Conservation (phyloP, 331 rosid species). For the Malus hybrid region DNA sequence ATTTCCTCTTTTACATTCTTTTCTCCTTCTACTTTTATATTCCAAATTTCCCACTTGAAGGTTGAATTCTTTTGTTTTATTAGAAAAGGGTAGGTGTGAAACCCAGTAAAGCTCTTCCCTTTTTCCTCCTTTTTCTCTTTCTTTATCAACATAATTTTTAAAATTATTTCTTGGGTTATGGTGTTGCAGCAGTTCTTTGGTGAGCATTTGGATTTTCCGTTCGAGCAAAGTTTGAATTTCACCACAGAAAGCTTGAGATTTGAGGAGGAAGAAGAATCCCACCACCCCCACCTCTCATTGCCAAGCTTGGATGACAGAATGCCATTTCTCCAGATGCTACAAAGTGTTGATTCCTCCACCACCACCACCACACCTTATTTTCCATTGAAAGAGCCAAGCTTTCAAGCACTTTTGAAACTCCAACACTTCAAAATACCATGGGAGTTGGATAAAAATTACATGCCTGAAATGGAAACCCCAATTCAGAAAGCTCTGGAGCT, state of each 20-base stretch:
- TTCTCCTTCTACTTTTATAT: constrained; percentile 20
- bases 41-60: constrained; percentile 5
- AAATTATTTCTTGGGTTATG: not conserved
- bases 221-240: constrained; percentile 38
- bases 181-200: constrained; percentile 50
- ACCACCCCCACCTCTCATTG: constrained; percentile 6
- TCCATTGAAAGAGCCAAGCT: constrained; percentile 58
- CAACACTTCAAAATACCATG: constrained; percentile 55
- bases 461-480: constrained; percentile 38
- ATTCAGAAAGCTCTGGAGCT: constrained; percentile 32
- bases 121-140: not conserved
- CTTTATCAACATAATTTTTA: not conserved
- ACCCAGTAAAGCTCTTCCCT: constrained; percentile 7
- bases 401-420: constrained; percentile 60
- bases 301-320: constrained; percentile 54
- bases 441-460: constrained; percentile 13
- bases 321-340: constrained; percentile 89
- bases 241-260: constrained; percentile 25
- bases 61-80: constrained; percentile 9
- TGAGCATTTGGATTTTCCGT: constrained; percentile 40
- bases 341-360: constrained; percentile 41
- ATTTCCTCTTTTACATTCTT: constrained; percentile 19
- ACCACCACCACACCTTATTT: constrained; percentile 33
- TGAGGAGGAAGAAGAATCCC: constrained; percentile 35
- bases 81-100: constrained; percentile 6